Evolutionary conservation across 1,284 basidiomycete species (phyloP), one percentile per base, ranked within the genome.

Genomic region (Ustilago loliicola): DNA sequence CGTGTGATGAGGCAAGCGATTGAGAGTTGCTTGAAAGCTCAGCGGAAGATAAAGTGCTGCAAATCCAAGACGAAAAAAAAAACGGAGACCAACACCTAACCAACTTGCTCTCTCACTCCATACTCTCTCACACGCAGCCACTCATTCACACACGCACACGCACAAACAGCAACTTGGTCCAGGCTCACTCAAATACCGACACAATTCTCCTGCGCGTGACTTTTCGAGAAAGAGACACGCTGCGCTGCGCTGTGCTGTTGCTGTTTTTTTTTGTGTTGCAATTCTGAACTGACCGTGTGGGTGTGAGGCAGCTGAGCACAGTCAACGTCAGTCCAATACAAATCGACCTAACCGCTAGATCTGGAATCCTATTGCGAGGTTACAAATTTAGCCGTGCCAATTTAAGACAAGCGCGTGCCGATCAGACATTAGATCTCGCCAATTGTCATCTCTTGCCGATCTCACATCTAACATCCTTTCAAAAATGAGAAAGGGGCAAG

Each of bases 61-160:
- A 30, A n/a, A 21, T 23, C 13, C 23, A 30, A 36, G 7, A 29
- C 36, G 25, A 47, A 50, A 57, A 59, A 63, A 70, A 63, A 67
- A 66, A 57, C 17, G 64, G 70, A 72, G 70, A 72, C 61, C 70
- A 72, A 72, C 70, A 72, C 70, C 65, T 58, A 27, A 61, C 36
- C 34, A 36, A 6, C 34, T 36, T 15, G 45, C 56, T 13, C 38
- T 25, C 27, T n/a, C n/a, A n/a, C n/a, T n/a, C n/a, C n/a, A n/a
- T n/a, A 23, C 56, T 29, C 56, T 30, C 38, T 32, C 38, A 51
- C 32, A 40, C 61, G 23, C 40, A 48, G 48, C 21, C 34, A 36
- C 13, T 45, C 27, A 34, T 29, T 11, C 23, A 19, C 48, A 51
- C n/a, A 27, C 27, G n/a, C 52, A 47, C 13, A 25, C 19, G 27